Evolutionary conservation across 2,329 filamentous ascomycete genomes (phyloP).

Genomic region (Mycosphaerella arachidis): DNA sequence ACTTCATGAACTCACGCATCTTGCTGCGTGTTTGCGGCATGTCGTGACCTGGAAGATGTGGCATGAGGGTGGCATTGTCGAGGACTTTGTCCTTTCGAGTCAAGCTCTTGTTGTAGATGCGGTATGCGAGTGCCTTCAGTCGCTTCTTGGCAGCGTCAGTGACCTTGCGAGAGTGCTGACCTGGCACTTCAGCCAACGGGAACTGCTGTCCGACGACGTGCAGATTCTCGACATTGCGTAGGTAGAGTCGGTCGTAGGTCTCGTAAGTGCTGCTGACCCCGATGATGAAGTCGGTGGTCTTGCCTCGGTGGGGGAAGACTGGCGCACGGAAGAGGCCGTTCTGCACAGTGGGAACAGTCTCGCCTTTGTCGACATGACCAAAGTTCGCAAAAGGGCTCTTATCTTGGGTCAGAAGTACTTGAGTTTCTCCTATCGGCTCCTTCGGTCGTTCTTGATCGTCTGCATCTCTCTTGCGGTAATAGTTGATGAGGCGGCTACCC

Average conservation of each 20-base stretch:
- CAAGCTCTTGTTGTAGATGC: conserved; percentile 75
- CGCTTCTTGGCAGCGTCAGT: conserved; percentile 96
- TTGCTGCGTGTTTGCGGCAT: conserved; percentile 96
- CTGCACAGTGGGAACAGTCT: conserved; percentile 84
- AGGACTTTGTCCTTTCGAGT: conserved; percentile 70
- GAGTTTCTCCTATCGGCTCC: conserved; percentile 79
- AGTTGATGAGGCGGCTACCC: conserved; percentile 94
- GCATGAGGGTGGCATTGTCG: conserved; percentile 56
- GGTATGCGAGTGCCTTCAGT: conserved; percentile 91
- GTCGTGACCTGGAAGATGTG: conserved; percentile 85
- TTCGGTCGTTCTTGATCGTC: conserved; percentile 75
- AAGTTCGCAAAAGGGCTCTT: conserved; percentile 95
- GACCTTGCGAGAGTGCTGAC: conserved; percentile 88
- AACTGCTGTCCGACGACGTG: conserved; percentile 91
- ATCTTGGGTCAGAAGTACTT: conserved; percentile 84
- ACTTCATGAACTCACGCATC: conserved; percentile 91
- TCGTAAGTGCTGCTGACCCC: conserved; percentile 75
- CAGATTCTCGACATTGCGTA: conserved; percentile 86
- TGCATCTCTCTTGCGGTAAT: conserved; percentile 79
- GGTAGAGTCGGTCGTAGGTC: conserved; percentile 72
- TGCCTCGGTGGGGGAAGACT: conserved; percentile 79
- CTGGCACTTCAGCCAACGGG: conserved; percentile 85
- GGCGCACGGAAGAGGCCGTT: conserved; percentile 95
- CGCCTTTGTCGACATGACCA: conserved; percentile 84
- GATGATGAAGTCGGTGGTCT: conserved; percentile 78